Percentiles rank a stretch among this genome's conserved stretches.
phyloP scores from a whole-genome alignment of 805 yeast species.

The Wickerhamiella kurtzmanii region DNA sequence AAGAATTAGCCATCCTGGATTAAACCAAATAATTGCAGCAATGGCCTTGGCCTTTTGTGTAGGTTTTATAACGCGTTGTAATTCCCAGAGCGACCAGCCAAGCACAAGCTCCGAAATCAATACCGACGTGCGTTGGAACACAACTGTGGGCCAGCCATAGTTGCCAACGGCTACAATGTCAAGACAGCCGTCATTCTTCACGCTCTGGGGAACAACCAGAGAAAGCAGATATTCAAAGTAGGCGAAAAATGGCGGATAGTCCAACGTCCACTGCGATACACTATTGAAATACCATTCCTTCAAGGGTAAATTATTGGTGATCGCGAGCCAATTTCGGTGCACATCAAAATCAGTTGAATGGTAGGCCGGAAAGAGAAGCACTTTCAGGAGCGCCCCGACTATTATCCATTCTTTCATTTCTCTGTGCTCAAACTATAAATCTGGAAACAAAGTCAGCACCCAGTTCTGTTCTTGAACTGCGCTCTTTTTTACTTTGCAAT shows the following conservation, averaged over 20 bases:
- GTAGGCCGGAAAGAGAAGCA: constrained; percentile 62
- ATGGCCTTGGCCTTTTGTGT: constrained; percentile 42
- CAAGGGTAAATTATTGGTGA: constrained; percentile 64
- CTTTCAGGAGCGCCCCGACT: constrained; percentile 14
- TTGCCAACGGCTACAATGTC: constrained; percentile 46
- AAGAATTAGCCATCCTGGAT: constrained; percentile 81
- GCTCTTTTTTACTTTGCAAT: too few relatives aligned
- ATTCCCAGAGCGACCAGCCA: constrained; percentile 36
- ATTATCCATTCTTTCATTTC: constrained; percentile 6
- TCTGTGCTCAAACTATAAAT: not conserved
- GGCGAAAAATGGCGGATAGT: constrained; percentile 96
- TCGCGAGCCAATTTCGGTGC: constrained; percentile 93
- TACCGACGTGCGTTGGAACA: constrained; percentile 74
- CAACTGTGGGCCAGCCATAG: constrained; percentile 66
- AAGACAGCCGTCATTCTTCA: constrained; percentile 62
- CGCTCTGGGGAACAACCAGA: constrained; percentile 51
- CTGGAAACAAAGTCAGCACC: too few relatives aligned
- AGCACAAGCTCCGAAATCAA: constrained; percentile 61
- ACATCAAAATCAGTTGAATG: constrained; percentile 96
- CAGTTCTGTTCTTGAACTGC: too few relatives aligned
- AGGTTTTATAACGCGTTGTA: constrained; percentile 3
- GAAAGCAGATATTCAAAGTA: constrained; percentile 79
- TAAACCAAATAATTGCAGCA: constrained; percentile 66
- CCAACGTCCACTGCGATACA: constrained; percentile 80
- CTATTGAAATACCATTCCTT: constrained; percentile 75